phyloP scores from a whole-genome alignment of 208 protist species.

The Acanthamoeba triangularis region DNA sequence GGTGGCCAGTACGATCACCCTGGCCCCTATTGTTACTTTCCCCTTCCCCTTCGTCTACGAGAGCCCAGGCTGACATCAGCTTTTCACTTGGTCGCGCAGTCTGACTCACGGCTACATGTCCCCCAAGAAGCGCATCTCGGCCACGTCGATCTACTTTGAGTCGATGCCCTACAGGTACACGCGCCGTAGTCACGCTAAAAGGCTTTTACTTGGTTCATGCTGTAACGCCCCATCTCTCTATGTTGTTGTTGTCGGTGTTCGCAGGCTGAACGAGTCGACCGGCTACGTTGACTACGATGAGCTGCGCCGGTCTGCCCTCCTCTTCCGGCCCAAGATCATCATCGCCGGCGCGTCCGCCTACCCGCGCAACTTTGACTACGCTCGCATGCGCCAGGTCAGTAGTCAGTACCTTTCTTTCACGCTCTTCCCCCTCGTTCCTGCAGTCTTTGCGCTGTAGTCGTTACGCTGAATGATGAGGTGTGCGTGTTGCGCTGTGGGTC shows the following conservation, averaged over 20 bases:
- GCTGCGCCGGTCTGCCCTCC: slow-evolving; percentile 79
- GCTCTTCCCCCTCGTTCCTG: neutral
- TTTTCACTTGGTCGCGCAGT: neutral
- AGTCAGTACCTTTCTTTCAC: neutral
- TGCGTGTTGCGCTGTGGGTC: neutral
- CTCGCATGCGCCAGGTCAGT: slow-evolving; percentile 80
- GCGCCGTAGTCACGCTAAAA: slow-evolving; percentile 69
- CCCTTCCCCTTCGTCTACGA: neutral
- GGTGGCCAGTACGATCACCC: slow-evolving; percentile 83
- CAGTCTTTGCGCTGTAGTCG: too few relatives aligned
- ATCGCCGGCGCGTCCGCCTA: slow-evolving; percentile 89
- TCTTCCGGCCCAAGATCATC: slow-evolving; percentile 88
- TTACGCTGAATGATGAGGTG: neutral
- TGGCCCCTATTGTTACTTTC: neutral
- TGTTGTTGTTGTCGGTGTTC: neutral
- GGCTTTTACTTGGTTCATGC: neutral
- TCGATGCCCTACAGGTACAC: slow-evolving; percentile 84
- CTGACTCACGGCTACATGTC: slow-evolving; percentile 89
- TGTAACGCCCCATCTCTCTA: neutral
- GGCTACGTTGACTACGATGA: slow-evolving; percentile 89
- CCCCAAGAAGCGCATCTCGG: slow-evolving; percentile 86
- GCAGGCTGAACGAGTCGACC: slow-evolving; percentile 81
- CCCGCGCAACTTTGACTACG: slow-evolving; percentile 87
- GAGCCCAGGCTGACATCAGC: neutral
- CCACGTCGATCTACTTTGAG: slow-evolving; percentile 89